phyloP scores from a whole-genome alignment of 176 grass and related monocot genomes.

The Carex scoparia region DNA sequence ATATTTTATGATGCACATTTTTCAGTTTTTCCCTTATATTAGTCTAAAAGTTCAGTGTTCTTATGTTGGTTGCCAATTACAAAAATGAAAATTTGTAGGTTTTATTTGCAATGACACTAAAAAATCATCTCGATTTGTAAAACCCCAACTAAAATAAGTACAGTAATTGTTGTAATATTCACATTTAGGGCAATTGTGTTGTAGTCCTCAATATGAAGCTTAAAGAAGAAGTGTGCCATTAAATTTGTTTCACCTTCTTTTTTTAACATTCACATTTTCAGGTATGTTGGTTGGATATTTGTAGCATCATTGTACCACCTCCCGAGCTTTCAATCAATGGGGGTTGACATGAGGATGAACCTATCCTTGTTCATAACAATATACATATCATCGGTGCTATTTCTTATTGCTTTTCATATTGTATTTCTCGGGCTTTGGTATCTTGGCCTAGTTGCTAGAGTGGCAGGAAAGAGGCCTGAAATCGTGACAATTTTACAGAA shows the following conservation, averaged over 20 bases:
- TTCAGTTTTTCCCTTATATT: background rate
- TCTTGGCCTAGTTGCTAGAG: slow-evolving; percentile 71
- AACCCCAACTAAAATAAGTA: background rate
- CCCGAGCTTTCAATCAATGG: slow-evolving; percentile 95
- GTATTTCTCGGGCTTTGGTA: slow-evolving; percentile 97
- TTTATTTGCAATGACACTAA: slow-evolving; percentile 4
- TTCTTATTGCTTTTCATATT: slow-evolving; percentile 77
- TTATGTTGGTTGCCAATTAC: slow-evolving; percentile 1
- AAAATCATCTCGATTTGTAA: slow-evolving; percentile 5
- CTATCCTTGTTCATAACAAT: slow-evolving; percentile 86
- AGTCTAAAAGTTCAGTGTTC: background rate
- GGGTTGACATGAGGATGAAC: slow-evolving; percentile 98
- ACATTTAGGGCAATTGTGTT: too few relatives aligned
- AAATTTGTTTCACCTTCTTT: background rate
- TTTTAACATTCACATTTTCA: slow-evolving; percentile 36
- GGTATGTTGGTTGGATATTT: slow-evolving; percentile 95
- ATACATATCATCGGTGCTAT: slow-evolving; percentile 87
- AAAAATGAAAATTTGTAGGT: background rate
- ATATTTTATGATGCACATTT: background rate
- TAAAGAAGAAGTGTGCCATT: background rate
- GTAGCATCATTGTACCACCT: slow-evolving; percentile 88
- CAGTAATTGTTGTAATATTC: background rate
- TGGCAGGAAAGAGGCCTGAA: slow-evolving; percentile 76
- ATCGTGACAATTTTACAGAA: slow-evolving; percentile 89
- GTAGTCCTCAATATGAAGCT: background rate